Evolutionary conservation across 495 filamentous ascomycete species (phyloP), one percentile per base, ranked within the genome.

Genomic region (Xylaria grammica): DNA sequence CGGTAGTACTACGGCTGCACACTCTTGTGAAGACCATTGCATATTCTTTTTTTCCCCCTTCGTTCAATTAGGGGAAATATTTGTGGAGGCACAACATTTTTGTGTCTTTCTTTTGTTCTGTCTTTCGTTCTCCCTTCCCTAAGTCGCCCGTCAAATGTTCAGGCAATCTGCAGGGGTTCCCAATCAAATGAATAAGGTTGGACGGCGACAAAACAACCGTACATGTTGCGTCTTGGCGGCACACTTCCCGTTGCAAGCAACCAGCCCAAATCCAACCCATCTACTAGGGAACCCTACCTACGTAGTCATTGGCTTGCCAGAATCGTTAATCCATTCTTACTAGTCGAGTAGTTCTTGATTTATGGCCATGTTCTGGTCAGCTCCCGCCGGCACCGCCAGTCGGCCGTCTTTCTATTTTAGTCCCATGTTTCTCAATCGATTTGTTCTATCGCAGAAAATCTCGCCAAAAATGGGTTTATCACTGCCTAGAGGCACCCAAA

Each of bases 161-260:
- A 29, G 22, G 24, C 26, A 13, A 54, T 54, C 29, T 54, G 51
- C 51, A 54, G 30, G 51, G 51, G 51, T 32, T 53, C 51, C 51
- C 19, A 36, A 20, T 20, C 51, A n/a, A 36, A 8, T 10, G 51
- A 27, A 24, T 20, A 29, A 36, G 51, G 51, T 54, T 54, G 29
- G 30, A 22, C 22, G 6, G 19, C 19, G 27, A 36, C 30, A 15
- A 9, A 17, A 52, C 29, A 52, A n/a, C 49, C 26, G 32, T 32
- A n/a, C n/a, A n/a, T n/a, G n/a, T n/a, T n/a, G n/a, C n/a, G n/a
- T n/a, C n/a, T n/a, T n/a, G n/a, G n/a, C n/a, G n/a, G n/a, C n/a
- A n/a, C n/a, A n/a, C n/a, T n/a, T n/a, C n/a, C n/a, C n/a, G n/a
- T n/a, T n/a, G n/a, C n/a, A n/a, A n/a, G n/a, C n/a, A n/a, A n/a